Base-by-base conservation (phyloP, 2,329 filamentous ascomycete species). In the Diplodia seriata region DNA sequence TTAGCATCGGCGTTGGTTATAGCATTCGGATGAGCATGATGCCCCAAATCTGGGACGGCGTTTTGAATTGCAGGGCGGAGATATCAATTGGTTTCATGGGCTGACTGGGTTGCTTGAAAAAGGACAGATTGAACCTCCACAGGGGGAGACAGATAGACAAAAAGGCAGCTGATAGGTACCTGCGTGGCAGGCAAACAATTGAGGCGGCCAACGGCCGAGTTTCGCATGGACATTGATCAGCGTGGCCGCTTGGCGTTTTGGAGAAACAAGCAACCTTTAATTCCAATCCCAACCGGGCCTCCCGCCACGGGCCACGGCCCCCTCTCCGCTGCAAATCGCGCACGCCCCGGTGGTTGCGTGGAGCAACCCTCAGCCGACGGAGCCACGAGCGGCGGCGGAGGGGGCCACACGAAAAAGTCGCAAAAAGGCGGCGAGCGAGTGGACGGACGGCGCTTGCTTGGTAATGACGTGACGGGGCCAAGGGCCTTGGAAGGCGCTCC, bases 1-100 rank as follows among this genome's bases (percentile, higher is more conserved):
- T 74, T 74, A 76, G 74, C 74, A 71, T 72, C 64, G 74, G 75
- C 74, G 75, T 75, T 76, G 70, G 70, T 63, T 63, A 12, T 38
- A 63, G 64, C 53, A 66, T 66, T 50, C 43, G 51, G 64, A 66
- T 66, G 64, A 66, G 64, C 64, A 57, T 57, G 64, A 57, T 57
- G 64, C 64, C 53, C 51, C 36, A 43, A 43, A 15, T 62, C 26
- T 40, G 50, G 59, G 49, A 66, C 33, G 62, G 62, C 62, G 62
- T 66, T 66, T 66, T 66, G 62, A 49, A 43, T 66, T 54, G 62
- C 62, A 43, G 23, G 62, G 47, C 15, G 59, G 49, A 55, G 50
- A 66, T 66, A 66, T 66, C 62, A 66, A 66, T 50, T 55, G 50
- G 43, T 55, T 66, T 40, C 38, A 33, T n/a, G 62, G 31, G 51